phyloP scores from a whole-genome alignment of 306 rosid genomes.

The Acacia melanoxylon region DNA sequence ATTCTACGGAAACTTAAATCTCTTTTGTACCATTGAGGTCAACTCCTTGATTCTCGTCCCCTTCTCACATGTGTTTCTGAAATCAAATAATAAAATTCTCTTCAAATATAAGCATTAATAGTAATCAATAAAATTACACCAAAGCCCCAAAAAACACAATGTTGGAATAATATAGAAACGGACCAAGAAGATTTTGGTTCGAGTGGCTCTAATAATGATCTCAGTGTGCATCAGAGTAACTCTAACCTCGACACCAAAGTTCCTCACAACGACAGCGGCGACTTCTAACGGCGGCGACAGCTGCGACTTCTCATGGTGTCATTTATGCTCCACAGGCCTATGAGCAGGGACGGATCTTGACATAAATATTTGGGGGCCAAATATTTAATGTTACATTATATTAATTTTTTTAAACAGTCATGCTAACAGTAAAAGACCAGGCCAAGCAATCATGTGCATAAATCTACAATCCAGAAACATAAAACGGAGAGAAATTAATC shows the following conservation, averaged over 20 bases:
- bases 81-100: not conserved
- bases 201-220: constrained; percentile 59
- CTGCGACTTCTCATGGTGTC: too few relatives aligned
- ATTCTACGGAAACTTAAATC: constrained; percentile 65
- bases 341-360: too few relatives aligned
- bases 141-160: not conserved
- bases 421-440: too few relatives aligned
- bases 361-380: too few relatives aligned
- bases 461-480: too few relatives aligned
- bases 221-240: constrained; percentile 77
- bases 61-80: constrained; percentile 48
- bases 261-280: too few relatives aligned
- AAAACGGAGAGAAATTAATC: too few relatives aligned
- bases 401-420: too few relatives aligned
- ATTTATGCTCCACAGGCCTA: too few relatives aligned
- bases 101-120: not conserved
- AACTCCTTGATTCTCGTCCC: constrained; percentile 59
- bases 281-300: too few relatives aligned
- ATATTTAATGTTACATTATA: too few relatives aligned
- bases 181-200: constrained; percentile 62
- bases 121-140: not conserved
- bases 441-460: too few relatives aligned
- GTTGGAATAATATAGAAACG: not conserved
- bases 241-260: constrained; percentile 80
- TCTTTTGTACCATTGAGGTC: constrained; percentile 64